phyloP scores from a whole-genome alignment of 2,329 filamentous ascomycete genomes.

The Phyllosticta capitalensis region DNA sequence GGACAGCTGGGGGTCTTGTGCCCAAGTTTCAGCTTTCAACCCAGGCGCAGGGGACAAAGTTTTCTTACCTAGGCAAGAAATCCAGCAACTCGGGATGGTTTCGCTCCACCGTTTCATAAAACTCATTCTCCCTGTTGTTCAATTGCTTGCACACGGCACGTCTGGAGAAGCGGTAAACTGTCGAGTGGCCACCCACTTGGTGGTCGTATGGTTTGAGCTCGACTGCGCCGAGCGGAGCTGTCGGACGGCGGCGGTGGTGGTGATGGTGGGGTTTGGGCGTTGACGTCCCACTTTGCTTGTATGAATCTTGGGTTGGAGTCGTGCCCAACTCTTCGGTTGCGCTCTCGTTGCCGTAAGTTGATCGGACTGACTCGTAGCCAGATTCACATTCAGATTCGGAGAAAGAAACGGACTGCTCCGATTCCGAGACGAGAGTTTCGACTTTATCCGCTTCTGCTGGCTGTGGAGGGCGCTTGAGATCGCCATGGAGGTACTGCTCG shows the following conservation, averaged over 20 bases:
- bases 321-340: conserved; percentile 43
- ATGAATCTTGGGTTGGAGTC: conserved; percentile 23
- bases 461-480: conserved; percentile 36
- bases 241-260: conserved; percentile 27
- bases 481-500: conserved; percentile 52
- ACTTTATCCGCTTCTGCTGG: conserved; percentile 25
- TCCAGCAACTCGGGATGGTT: conserved; percentile 81
- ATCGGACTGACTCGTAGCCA: conserved; percentile 33
- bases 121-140: conserved; percentile 96
- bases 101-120: conserved; percentile 92
- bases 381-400: conserved; percentile 35
- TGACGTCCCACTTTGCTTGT: not conserved
- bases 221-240: conserved; percentile 71
- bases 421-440: conserved; percentile 1
- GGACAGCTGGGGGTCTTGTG: conserved; percentile 21
- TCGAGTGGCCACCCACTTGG: conserved; percentile 94
- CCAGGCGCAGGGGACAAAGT: conserved; percentile 15
- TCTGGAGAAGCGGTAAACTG: conserved; percentile 89
- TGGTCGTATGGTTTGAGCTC: conserved; percentile 95
- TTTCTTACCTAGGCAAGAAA: conserved; percentile 73
- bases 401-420: conserved; percentile 19
- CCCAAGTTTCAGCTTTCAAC: conserved; percentile 32
- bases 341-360: conserved; percentile 38
- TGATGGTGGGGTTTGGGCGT: conserved; percentile 21
- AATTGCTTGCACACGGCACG: conserved; percentile 95